Base-by-base conservation (phyloP, 164 flowering plant species). In the Houttuynia cordata region DNA sequence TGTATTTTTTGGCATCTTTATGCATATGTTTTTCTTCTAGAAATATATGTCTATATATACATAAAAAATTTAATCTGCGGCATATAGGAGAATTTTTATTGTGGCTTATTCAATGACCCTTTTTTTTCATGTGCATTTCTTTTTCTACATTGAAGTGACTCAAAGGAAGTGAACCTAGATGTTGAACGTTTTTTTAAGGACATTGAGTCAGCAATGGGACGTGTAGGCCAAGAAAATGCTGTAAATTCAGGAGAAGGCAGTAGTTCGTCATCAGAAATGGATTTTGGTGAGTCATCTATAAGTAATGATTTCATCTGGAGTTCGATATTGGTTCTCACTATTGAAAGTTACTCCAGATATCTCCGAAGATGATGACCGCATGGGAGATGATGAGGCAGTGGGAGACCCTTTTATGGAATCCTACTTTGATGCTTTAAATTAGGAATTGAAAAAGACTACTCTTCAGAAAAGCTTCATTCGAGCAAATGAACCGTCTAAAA, bases 141-240 rank as follows among this genome's bases (percentile, higher is more conserved):
- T 42, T 22, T 39, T 15, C 51, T 50, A 6, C 55, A 53, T 68
- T 75, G 63, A 65, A 86, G 92, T 69, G 67, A 77, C 62, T 60
- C 75, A 39, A 50, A 81, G 58, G 86, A 71, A 61, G 91, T 87
- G 56, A 78, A 84, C 57, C 70, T 87, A 60, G 83, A 88, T 66
- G 84, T 80, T 64, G 87, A 88, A 49, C 81, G 74, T 42, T 90
- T 93, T 63, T 58, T 90, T 22, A 85, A 82, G 71, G 96, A 90
- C 52, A 70, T 90, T 73, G 91, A 87, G 69, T 85, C 91, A 10
- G 78, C 75, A 37, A 61, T 83, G 75, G 71, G 76, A 52, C 60
- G 7, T 18, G 69, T 75, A 18, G 70, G 60, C 37, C 45, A 20
- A 41, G 67, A 74, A 62, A 76, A 58, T 12, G 59, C 54, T 53